Base-by-base conservation (phyloP, 768 basidiomycete genomes). In the Wakefieldia striispora region DNA sequence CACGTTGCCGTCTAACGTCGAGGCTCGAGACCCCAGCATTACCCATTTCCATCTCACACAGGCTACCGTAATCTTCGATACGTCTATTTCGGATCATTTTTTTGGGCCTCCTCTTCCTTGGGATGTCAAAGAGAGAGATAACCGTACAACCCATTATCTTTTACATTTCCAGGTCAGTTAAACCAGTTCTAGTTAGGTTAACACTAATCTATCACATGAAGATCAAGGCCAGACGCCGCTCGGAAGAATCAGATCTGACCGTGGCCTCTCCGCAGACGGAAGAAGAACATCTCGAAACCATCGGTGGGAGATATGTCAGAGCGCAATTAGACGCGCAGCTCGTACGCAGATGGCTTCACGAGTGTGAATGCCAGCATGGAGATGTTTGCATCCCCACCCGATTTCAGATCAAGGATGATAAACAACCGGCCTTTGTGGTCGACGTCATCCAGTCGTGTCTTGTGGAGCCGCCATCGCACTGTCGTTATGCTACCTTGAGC, bases 401-500 rank as follows among this genome's bases (percentile, higher is more conserved):
- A 24, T 16, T 53, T 7, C 37, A 19, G 1, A 20, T 1, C 1
- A 40, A 24, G 14, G 12, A 1, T 38, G 24, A 44, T 16, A 40
- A 17, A 29, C 41, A 29, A 5, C 56, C 59, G 3, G 34, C 51
- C 6, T 51, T 61, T n/a, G 47, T 61, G 12, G 4, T 60, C 6
- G 59, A 60, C 6, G 59, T 49, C 11, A 31, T 31, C n/a, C 34
- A 50, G 16, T 61, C 43, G 3, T 62, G 59, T 41, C 35, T 61
- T 11, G 56, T 55, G 40, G 45, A 55, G 2, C 50, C 53, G n/a
- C 61, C 60, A 6, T 29, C 47, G 7, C 39, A 12, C 12, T 65
- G 51, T 29, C 64, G 64, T 19, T 64, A 66, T n/a, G 20, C 58
- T 21, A 39, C 63, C 31, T 42, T 64, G 14, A 62, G 61, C 44